Evolutionary conservation across 1,139 yeast species (phyloP).

Genomic region (Magnusiomyces tetraspermus): DNA sequence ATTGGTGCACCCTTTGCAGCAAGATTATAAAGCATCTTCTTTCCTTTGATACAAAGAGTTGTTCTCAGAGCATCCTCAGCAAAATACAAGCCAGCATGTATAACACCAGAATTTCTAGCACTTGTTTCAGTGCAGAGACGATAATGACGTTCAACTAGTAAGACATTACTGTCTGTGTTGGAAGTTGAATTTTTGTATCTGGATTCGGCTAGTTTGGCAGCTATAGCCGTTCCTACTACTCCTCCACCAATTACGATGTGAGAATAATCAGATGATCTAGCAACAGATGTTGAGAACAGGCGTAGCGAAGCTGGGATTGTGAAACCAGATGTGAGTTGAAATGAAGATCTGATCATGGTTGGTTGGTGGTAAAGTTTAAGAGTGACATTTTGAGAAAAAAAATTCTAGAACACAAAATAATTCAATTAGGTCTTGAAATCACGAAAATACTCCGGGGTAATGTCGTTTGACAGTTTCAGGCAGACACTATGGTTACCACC

Average conservation of each 20-base stretch:
- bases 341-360: too few relatives aligned
- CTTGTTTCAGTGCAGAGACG: conserved; percentile 72
- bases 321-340: too few relatives aligned
- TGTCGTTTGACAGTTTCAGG: too few relatives aligned
- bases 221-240: conserved; percentile 75
- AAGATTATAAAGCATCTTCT: conserved; percentile 50
- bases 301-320: neutral
- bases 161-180: conserved; percentile 39
- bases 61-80: conserved; percentile 62
- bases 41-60: conserved; percentile 64
- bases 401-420: too few relatives aligned
- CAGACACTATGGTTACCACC: too few relatives aligned
- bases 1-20: conserved; percentile 43
- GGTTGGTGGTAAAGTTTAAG: too few relatives aligned
- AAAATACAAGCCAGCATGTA: conserved; percentile 83
- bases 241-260: conserved; percentile 87
- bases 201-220: conserved; percentile 48
- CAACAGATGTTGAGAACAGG: conserved; percentile 9
- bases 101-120: conserved; percentile 81
- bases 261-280: conserved; percentile 44
- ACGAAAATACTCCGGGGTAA: too few relatives aligned
- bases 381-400: too few relatives aligned
- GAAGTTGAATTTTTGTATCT: conserved; percentile 17
- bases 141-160: conserved; percentile 59
- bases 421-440: too few relatives aligned